Evolutionary conservation across 2,329 filamentous ascomycete species (phyloP), one percentile per base, ranked within the genome.

Genomic region (Bimuria novae-zelandiae): DNA sequence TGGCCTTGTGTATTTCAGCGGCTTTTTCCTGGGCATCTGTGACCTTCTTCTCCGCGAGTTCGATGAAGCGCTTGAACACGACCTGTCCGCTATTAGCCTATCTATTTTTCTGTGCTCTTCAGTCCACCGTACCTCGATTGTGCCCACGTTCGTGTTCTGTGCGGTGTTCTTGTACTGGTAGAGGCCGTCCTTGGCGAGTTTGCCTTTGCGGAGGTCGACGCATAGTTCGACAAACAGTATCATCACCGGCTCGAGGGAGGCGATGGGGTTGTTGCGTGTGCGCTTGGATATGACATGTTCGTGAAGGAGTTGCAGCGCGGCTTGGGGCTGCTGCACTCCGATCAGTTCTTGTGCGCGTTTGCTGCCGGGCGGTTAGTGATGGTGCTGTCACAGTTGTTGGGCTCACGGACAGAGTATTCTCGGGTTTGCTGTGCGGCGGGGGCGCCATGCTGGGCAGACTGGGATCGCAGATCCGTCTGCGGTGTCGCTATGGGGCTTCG

Each of bases 81-180:
- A 96, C 82, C 73, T 75, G 56, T 42, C 45, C 43, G 39, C 33
- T 49, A 55, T 63, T 59, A 63, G 63, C 53, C 22, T 10, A 19
- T 10, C 23, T 10, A 5, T 16, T n/a, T 1, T 17, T 19, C 39
- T 45, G 30, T 47, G 5, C 14, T 17, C 14, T n/a, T 8, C 30
- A 43, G 4, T 33, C 51, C 75, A 55, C 51, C 75, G 55, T 79
- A 91, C 89, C 86, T 97, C 94, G 75, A 99, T 99, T 57, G 94
- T 99, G 67, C 86, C 92, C 64, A 99, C 92, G 74, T 97, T 97
- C 67, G 93, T 96, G 80, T 99, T 99, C 77, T 99, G 94, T 51
- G 92, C 93, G 65, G 97, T 97, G 77, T 99, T 99, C 84, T 99
- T 99, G 85, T 99, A 99, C 77, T 97, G 94, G 77, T 97, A 99